Conservation (phyloP, 2,329 filamentous ascomycete species). For the Cercospora zeae-maydis region DNA sequence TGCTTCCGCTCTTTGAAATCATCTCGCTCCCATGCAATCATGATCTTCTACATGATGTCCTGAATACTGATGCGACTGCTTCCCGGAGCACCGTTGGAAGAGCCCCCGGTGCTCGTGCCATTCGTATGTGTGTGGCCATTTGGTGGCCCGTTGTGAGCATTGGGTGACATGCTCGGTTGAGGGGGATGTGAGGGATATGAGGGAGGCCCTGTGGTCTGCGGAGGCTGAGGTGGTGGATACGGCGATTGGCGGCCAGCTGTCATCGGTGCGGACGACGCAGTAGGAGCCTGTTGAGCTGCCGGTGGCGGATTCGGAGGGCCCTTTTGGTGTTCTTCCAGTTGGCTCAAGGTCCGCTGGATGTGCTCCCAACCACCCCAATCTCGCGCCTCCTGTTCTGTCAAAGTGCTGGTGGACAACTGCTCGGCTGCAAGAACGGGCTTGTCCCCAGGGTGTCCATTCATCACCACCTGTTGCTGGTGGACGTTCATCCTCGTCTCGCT, state of each 20-base stretch:
- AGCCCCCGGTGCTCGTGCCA: conserved; percentile 11
- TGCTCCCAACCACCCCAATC: conserved; percentile 81
- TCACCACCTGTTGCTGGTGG: conserved; percentile 17
- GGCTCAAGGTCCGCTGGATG: conserved; percentile 61
- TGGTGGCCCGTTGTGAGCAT: conserved; percentile 18
- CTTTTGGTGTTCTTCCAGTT: conserved; percentile 51
- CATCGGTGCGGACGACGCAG: conserved; percentile 10
- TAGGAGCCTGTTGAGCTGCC: conserved; percentile 16
- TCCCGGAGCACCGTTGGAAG: conserved; percentile 15
- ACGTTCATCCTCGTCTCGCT: conserved; percentile 42
- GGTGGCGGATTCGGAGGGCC: conserved; percentile 16
- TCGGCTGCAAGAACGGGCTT: conserved; percentile 21
- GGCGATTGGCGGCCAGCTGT: conserved; percentile 4
- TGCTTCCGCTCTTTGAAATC: not conserved
- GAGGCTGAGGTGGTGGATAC: conserved; percentile 24
- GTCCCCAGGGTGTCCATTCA: conserved; percentile 21
- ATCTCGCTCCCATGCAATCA: not conserved
- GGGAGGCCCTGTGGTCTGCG: conserved; percentile 19
- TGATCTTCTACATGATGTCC: conserved; percentile 36
- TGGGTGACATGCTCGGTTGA: conserved; percentile 19
- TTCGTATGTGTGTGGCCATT: not conserved
- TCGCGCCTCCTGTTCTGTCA: conserved; percentile 36
- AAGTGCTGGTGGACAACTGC: conserved; percentile 24
- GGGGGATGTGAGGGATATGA: conserved; percentile 11
- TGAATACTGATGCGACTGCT: conserved; percentile 38